Base-by-base conservation (phyloP, 1,284 basidiomycete species). In the Tetrapyrgos nigripes region DNA sequence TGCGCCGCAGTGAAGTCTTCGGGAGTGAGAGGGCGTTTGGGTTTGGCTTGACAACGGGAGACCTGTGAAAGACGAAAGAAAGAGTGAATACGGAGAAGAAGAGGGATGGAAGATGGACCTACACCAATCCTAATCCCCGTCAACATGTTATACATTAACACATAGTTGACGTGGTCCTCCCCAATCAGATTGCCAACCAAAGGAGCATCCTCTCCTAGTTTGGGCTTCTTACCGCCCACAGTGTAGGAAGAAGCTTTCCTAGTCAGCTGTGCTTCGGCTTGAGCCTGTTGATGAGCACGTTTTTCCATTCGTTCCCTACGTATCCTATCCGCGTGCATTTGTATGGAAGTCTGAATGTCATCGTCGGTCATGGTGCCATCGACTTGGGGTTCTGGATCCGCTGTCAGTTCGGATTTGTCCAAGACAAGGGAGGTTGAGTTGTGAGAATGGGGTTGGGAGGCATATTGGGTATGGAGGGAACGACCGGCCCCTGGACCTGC, bases 121-220 rank as follows among this genome's bases (percentile, higher is more conserved):
- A 94, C 94, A 50, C 92, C 96, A 66, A 96, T 96, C 31, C 97
- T 89, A 64, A 99, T 98, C 4, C 97, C 97, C 3, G 97, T 99
- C 68, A 99, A 83, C 97, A 99, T 99, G 80, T 99, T 98, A 81
- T 98, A 99, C 97, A 98, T 98, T 70, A 99, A 80, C 60, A 98
- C 94, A 68, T 98, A 99, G 79, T 99, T 99, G 74, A 91, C 96
- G 76, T 99, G 97, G 66, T 90, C 97, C 73, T 98, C 96, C 37
- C 94, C 94, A 63, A 99, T 98, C 65, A 98, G 76, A 73, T 98
- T 98, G 9, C 97, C 97, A 0, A 98, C 93, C 11, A 97, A 77
- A 11, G 92, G 91, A 55, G 79, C 78, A 49, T 85, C 79, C 17
- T 83, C 80, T 19, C 80, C 77, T 43, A 37, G 50, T 19, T 73